These are phyloP conservation scores for Cornus florida DNA, from an alignment of 148 eudicot genomes.

Conservation along the genomic window DNA sequence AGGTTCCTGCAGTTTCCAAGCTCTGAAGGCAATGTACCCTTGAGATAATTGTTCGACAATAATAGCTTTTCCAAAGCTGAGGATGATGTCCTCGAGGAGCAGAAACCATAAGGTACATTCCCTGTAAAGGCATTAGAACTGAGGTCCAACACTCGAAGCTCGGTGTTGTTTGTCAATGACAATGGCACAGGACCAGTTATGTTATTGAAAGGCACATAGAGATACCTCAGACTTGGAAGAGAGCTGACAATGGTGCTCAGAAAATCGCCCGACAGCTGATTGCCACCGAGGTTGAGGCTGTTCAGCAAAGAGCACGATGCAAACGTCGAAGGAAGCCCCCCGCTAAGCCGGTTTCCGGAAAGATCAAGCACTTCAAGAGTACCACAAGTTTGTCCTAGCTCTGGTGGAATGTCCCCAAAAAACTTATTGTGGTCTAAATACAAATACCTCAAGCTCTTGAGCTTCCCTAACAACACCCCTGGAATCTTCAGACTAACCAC, in stretches of 20 bases:
- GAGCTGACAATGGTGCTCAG: constrained; percentile 31
- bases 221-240: constrained; percentile 38
- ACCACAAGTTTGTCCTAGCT: constrained; percentile 35
- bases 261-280: constrained; percentile 52
- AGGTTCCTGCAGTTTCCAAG: constrained; percentile 68
- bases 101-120: constrained; percentile 42
- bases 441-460: constrained; percentile 32
- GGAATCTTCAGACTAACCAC: constrained; percentile 29
- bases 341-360: constrained; percentile 36
- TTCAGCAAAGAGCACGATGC: constrained; percentile 32
- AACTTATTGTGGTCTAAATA: constrained; percentile 33
- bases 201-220: constrained; percentile 44
- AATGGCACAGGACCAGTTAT: constrained; percentile 42
- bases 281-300: constrained; percentile 38
- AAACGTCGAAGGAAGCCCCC: constrained; percentile 42
- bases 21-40: constrained; percentile 55
- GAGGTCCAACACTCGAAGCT: constrained; percentile 50
- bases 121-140: constrained; percentile 51
- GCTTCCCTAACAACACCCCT: constrained; percentile 26
- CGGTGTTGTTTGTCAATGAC: constrained; percentile 36
- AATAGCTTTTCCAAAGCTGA: constrained; percentile 47
- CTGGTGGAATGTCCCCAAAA: constrained; percentile 45
- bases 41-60: constrained; percentile 56
- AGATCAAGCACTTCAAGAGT: constrained; percentile 50
- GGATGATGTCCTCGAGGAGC: constrained; percentile 21